Conservation (phyloP, 768 basidiomycete species). For the Rhizopogon sp. region DNA sequence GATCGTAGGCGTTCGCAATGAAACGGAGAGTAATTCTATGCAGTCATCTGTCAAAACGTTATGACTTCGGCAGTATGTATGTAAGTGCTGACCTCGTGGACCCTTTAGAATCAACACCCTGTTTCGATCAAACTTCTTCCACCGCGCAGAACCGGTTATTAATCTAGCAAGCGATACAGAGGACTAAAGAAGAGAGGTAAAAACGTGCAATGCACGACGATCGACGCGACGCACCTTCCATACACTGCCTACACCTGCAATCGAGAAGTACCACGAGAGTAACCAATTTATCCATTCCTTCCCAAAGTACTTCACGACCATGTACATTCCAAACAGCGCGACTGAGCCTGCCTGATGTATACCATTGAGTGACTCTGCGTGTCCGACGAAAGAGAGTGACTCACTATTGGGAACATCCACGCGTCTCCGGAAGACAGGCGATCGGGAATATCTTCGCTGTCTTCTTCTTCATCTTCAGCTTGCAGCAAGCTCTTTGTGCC, state of each 20-base stretch:
- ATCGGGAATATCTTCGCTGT: constrained; percentile 55
- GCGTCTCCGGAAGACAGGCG: constrained; percentile 65
- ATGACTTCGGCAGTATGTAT: background rate
- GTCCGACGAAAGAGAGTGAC: constrained; percentile 19
- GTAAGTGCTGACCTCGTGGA: constrained; percentile 30
- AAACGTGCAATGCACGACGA: background rate
- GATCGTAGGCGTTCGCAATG: constrained; percentile 55
- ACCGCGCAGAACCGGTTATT: constrained; percentile 44
- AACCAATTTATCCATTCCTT: constrained; percentile 81
- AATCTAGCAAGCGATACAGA: constrained; percentile 46
- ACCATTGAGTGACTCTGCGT: background rate
- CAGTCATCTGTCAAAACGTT: constrained; percentile 10
- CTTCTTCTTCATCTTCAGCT: constrained; percentile 47
- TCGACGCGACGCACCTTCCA: constrained; percentile 50
- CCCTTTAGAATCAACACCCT: constrained; percentile 43
- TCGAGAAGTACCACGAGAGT: constrained; percentile 69
- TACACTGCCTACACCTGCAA: constrained; percentile 60
- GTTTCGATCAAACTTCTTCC: constrained; percentile 52
- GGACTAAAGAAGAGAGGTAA: constrained; percentile 30
- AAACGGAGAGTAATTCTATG: constrained; percentile 34
- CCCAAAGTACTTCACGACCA: constrained; percentile 70
- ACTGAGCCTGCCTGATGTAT: constrained; percentile 60
- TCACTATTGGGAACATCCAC: constrained; percentile 71
- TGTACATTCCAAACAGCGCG: constrained; percentile 63
- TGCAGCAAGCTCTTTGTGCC: constrained; percentile 10